A percentile compares a stretch with the other conserved stretches of the same genome.
phyloP scores from a whole-genome alignment of 176 grass and related monocot species.

The Musa acuminata region DNA sequence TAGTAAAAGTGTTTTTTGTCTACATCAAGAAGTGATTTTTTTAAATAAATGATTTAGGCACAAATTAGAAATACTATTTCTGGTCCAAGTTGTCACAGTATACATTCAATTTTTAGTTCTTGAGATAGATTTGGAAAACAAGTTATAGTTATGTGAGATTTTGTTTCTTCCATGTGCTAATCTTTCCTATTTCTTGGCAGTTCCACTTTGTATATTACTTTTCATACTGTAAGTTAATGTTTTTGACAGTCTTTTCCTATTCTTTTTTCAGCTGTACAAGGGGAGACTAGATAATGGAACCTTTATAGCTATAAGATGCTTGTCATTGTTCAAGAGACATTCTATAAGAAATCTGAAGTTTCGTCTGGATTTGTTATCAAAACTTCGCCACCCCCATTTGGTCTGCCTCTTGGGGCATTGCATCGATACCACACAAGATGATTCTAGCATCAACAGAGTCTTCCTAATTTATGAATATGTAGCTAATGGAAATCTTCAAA shows the following conservation, averaged over 20 bases:
- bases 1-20: no score
- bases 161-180: no score
- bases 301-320: constrained; percentile 77
- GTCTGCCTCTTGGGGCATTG: constrained; percentile 91
- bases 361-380: constrained; percentile 85
- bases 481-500: constrained; percentile 46
- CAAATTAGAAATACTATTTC: no score
- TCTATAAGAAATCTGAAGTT: constrained; percentile 92
- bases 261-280: constrained; percentile 70
- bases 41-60: no score
- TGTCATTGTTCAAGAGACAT: constrained; percentile 66
- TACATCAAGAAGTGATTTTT: no score
- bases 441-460: constrained; percentile 64
- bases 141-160: no score
- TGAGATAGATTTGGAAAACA: no score
- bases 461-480: constrained; percentile 93
- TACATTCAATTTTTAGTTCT: no score
- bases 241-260: constrained; percentile 1
- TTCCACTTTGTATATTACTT: no score
- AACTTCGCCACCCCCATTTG: constrained; percentile 83
- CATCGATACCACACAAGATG: constrained; percentile 54
- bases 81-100: no score
- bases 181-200: no score
- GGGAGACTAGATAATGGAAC: constrained; percentile 85
- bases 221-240: no score